These are phyloP conservation scores for Corynascus novoguineensis DNA, from an alignment of 495 filamentous ascomycete species.

Conservation along the genomic window DNA sequence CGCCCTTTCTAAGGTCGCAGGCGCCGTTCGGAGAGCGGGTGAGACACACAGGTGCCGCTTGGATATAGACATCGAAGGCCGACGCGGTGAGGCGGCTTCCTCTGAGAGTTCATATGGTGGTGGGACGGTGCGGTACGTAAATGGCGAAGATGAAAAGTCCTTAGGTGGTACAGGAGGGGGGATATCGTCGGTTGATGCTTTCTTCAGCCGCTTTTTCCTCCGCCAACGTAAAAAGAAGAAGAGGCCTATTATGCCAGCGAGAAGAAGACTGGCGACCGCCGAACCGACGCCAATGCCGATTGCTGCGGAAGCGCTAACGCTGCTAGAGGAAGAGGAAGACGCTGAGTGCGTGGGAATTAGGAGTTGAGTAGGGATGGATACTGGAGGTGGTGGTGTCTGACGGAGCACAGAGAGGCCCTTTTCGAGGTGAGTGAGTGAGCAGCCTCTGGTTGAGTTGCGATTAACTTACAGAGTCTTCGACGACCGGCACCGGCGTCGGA, in stretches of 20 bases:
- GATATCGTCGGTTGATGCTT: neutral
- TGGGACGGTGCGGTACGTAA: slow-evolving; percentile 6
- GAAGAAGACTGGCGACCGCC: slow-evolving; percentile 18
- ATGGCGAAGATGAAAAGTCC: slow-evolving; percentile 7
- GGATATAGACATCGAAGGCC: neutral
- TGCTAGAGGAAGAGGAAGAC: neutral
- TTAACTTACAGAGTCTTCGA: slow-evolving; percentile 6
- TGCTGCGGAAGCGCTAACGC: slow-evolving; percentile 24
- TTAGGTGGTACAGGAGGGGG: slow-evolving; percentile 28
- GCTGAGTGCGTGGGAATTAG: neutral
- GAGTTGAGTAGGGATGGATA: slow-evolving; percentile 3
- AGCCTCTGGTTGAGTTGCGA: neutral
- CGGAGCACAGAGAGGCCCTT: slow-evolving; percentile 1
- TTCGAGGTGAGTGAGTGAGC: slow-evolving; percentile 1
- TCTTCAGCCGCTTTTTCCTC: slow-evolving; percentile 4
- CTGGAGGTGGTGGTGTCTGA: neutral
- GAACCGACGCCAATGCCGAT: slow-evolving; percentile 30
- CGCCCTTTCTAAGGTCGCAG: neutral
- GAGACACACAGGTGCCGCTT: slow-evolving; percentile 8
- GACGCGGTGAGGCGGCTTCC: slow-evolving; percentile 9
- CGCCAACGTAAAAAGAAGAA: slow-evolving; percentile 23
- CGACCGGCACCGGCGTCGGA: neutral
- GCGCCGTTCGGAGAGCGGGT: neutral
- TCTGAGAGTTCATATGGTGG: slow-evolving; percentile 22
- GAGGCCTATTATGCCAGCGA: slow-evolving; percentile 14